Evolutionary conservation across 805 yeast genomes (phyloP), one percentile per base, ranked within the genome.

Genomic region (Kodamaea neixiangensis): DNA sequence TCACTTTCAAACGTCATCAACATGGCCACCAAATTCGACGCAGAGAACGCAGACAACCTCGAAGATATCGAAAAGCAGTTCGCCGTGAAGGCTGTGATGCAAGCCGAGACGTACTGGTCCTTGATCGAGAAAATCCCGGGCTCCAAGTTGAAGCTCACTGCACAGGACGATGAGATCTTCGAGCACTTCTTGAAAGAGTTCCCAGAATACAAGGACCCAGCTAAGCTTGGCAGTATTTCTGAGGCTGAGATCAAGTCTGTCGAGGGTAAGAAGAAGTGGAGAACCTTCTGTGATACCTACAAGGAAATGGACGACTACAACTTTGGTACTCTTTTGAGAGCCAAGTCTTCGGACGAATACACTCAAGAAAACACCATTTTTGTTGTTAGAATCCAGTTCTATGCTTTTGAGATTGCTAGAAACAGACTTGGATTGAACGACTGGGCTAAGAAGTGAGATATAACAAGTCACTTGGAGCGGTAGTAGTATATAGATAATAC

Each of bases 51-150:
- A 43, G 97, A 94, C 54, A 94, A 94, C 75, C 77, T 89, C 61
- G 98, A 93, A 71, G 96, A 90, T 62, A 90, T 94, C 63, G 99
- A 94, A 72, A 90, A 84, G 79, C 98, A 94, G 75, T 94, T 94
- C 65, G 98, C 99, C 39, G 99, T 94, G 53, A 89, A 87, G 71
- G 99, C 98, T 4, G 99, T 94, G 14, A 85, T 82, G 69, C 98
- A 94, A 68, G 94, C 96, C 52, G 96, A 90, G 65, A 86, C 97
- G 1, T 94, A 93, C 79, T 94, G 97, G 97, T 77, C 78, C 44
- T 69, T 94, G 52, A 72, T 94, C 49, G 79, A 80, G 51, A 82
- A 82, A 58, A 73, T 91, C 50, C 84, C 86, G 54, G 97, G 96
- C n/a, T 80, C 94, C 40, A 81, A 80, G 58, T 77, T 93, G 56